phyloP scores from a whole-genome alignment of 345 rosid genomes.

The Ricinus communis region DNA sequence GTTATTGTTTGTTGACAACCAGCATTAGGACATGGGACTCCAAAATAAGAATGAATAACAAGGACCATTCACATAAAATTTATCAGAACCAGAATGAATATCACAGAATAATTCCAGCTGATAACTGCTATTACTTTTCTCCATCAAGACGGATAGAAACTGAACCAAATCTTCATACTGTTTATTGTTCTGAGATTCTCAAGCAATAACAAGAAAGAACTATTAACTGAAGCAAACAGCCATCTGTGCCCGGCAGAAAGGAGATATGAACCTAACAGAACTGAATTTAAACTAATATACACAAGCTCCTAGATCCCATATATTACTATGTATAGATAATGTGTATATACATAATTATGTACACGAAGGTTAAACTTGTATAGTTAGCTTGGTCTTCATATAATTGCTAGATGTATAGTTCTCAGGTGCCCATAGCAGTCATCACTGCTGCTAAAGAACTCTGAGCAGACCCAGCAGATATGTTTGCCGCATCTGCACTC shows the following conservation, averaged over 20 bases:
- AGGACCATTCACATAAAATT: no score
- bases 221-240: background rate
- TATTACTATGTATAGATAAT: background rate
- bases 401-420: slow-evolving; percentile 37
- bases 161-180: background rate
- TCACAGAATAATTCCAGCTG: background rate
- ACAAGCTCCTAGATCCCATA: background rate
- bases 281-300: background rate
- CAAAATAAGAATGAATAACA: no score
- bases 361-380: background rate
- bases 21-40: no score
- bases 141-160: background rate
- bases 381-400: slow-evolving; percentile 15
- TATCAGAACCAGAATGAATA: no score
- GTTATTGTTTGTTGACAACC: no score
- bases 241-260: background rate
- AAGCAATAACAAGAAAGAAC: no score
- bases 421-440: slow-evolving; percentile 67
- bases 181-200: no score
- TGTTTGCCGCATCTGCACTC: slow-evolving; percentile 81
- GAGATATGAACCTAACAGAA: background rate
- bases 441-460: slow-evolving; percentile 40
- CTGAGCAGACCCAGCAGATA: slow-evolving; percentile 80
- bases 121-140: background rate
- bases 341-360: background rate